phyloP scores from a whole-genome alignment of 2,329 filamentous ascomycete genomes.

The Coleophoma eucalyptorum region DNA sequence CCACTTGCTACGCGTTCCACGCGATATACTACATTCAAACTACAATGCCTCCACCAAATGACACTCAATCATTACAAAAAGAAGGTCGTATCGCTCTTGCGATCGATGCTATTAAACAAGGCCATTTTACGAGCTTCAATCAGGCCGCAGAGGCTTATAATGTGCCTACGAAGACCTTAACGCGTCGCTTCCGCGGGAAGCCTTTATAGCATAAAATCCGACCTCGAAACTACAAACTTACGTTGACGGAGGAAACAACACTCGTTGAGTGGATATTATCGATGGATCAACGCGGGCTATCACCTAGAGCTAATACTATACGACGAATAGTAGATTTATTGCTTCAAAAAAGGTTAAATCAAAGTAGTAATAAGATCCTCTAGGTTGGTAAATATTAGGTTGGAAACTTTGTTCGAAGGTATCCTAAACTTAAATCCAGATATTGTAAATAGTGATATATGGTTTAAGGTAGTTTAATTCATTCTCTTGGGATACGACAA shows the following conservation, averaged over 20 bases:
- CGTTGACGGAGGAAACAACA: constrained; percentile 1
- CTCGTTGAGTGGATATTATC: constrained; percentile 7
- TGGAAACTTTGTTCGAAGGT: constrained; percentile 5
- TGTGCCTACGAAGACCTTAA: not conserved
- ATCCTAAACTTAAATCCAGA: constrained; percentile 1
- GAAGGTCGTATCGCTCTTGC: not conserved
- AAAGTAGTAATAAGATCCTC: not conserved
- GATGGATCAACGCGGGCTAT: constrained; percentile 5
- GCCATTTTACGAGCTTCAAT: not conserved
- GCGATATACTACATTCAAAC: not conserved
- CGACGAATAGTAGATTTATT: constrained; percentile 7
- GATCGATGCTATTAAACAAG: not conserved
- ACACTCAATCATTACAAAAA: not conserved
- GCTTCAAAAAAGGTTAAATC: not conserved
- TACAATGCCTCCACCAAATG: not conserved
- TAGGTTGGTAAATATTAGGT: constrained; percentile 6
- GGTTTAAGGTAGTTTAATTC: no score
- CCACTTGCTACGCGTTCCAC: not conserved
- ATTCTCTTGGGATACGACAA: no score
- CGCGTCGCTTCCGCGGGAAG: not conserved
- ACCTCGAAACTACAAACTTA: no score
- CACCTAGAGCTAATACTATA: constrained; percentile 5
- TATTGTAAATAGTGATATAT: constrained; percentile 6
- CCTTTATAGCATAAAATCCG: not conserved
- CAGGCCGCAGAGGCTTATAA: not conserved